Conservation (phyloP, 1,284 basidiomycete species). For the Moesziomyces antarcticus region DNA sequence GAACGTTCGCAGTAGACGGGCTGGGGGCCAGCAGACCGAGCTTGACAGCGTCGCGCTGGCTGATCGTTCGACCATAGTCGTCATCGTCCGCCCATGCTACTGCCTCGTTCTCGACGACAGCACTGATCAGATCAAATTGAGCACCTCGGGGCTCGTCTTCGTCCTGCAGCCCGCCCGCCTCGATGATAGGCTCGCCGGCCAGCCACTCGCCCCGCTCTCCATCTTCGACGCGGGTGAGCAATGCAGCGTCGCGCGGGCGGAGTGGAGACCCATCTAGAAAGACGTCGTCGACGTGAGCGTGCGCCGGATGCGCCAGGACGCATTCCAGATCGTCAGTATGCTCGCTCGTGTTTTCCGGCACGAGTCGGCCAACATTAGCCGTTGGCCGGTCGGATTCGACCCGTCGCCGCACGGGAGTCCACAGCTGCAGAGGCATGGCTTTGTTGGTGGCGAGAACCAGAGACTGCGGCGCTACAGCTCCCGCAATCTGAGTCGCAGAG, state of each 20-base stretch:
- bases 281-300: slow-evolving; percentile 16
- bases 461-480: neutral
- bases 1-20: slow-evolving; percentile 2
- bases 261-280: slow-evolving; percentile 18
- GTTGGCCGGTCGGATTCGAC: slow-evolving; percentile 35
- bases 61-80: slow-evolving; percentile 60
- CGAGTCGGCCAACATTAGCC: slow-evolving; percentile 33
- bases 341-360: slow-evolving; percentile 29
- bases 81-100: slow-evolving; percentile 64
- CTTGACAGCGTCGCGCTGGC: slow-evolving; percentile 51
- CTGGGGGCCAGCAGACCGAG: slow-evolving; percentile 45
- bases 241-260: slow-evolving; percentile 26
- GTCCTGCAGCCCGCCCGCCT: slow-evolving; percentile 45
- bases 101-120: slow-evolving; percentile 42
- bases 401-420: neutral
- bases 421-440: slow-evolving; percentile 3
- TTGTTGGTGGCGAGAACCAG: slow-evolving; percentile 13
- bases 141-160: slow-evolving; percentile 49
- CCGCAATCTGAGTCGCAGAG: neutral
- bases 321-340: slow-evolving; percentile 47
- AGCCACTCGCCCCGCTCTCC: slow-evolving; percentile 39
- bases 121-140: slow-evolving; percentile 53
- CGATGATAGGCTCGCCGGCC: slow-evolving; percentile 43
- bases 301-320: slow-evolving; percentile 27
- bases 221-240: slow-evolving; percentile 28